Evolutionary conservation across 2,329 filamentous ascomycete species (phyloP).

Genomic region (Scolecobasidium constrictum): DNA sequence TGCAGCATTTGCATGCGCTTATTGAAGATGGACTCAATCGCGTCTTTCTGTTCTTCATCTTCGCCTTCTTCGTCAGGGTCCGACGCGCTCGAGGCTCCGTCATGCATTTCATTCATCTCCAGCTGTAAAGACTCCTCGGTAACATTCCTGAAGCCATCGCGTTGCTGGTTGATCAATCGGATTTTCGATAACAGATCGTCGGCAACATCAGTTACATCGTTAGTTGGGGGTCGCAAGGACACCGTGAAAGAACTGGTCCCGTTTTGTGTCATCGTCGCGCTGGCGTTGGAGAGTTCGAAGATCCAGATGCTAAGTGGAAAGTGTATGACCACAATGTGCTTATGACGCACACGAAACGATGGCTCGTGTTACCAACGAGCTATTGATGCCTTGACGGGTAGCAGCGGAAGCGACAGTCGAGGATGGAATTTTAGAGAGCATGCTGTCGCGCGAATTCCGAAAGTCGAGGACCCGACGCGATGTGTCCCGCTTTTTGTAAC

Average conservation of each 20-base stretch:
- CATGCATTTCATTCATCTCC: constrained; percentile 42
- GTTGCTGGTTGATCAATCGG: constrained; percentile 63
- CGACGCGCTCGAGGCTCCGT: constrained; percentile 19
- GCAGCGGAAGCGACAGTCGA: too few relatives aligned
- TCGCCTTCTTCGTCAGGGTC: constrained; percentile 28
- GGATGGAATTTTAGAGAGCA: too few relatives aligned
- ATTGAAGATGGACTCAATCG: constrained; percentile 27
- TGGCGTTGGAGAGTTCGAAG: too few relatives aligned
- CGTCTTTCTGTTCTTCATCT: constrained; percentile 37
- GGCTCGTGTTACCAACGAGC: too few relatives aligned
- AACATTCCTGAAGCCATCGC: constrained; percentile 71
- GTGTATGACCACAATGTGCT: too few relatives aligned
- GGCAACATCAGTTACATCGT: constrained; percentile 39
- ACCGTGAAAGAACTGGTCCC: constrained; percentile 27
- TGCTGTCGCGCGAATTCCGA: too few relatives aligned
- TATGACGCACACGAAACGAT: too few relatives aligned
- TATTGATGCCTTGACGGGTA: too few relatives aligned
- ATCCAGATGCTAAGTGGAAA: too few relatives aligned
- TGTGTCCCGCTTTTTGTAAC: too few relatives aligned
- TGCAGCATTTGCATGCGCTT: constrained; percentile 31
- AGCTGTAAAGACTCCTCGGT: constrained; percentile 61
- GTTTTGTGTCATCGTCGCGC: background rate
- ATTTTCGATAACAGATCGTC: constrained; percentile 65
- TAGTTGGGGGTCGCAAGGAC: constrained; percentile 51
- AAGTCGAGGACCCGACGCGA: too few relatives aligned